Base-by-base conservation (phyloP, 192 early-diverging fungal species). In the Coemansia sp. region DNA sequence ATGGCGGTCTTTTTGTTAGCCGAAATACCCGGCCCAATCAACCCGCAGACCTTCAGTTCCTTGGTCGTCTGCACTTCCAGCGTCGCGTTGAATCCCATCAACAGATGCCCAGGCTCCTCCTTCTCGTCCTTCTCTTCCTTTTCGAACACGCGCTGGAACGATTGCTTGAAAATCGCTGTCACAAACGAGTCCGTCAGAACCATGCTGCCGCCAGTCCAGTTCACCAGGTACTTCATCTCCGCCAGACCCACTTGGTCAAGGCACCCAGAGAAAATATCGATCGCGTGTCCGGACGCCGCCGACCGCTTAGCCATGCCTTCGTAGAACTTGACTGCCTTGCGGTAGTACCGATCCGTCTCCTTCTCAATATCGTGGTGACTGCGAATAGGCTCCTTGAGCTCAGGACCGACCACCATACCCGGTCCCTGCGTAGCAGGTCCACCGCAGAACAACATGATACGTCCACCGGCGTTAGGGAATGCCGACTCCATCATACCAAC, bases 351-450 rank as follows among this genome's bases (percentile, higher is more conserved):
- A 48, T 92, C 93, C 8, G 86, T 86, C 61, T 99, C 97, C 84
- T 95, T 97, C 66, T 98, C 96, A 62, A 99, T 91, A 66, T 99
- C 97, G 72, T 97, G 94, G 80, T 99, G 97, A n/a, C 95, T 94
- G 65, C 97, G 91, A 61, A 99, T 94, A 12, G 92, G 89, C 77
- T 99, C 97, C 73, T 90, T 87, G 39, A 99, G 86, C 76, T 97
- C 95, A 31, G 86, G 85, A 14, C 94, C 92, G 1, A 99, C 96
- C 15, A 99, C 94, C 86, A 93, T 87, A 46, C 97, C 97, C 21
- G 97, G 97, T 4, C 97, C 97, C 73, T 96, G 93, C 7, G 97
- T 96, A 27, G 90, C 89, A 9, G 97, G 89, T 15, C 97, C 97
- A 55, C 97, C 96, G 50, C 86, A 82, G 76, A 99, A 99, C 36